Base-by-base conservation (phyloP, 768 basidiomycete species). In the Tulasnella sp. region DNA sequence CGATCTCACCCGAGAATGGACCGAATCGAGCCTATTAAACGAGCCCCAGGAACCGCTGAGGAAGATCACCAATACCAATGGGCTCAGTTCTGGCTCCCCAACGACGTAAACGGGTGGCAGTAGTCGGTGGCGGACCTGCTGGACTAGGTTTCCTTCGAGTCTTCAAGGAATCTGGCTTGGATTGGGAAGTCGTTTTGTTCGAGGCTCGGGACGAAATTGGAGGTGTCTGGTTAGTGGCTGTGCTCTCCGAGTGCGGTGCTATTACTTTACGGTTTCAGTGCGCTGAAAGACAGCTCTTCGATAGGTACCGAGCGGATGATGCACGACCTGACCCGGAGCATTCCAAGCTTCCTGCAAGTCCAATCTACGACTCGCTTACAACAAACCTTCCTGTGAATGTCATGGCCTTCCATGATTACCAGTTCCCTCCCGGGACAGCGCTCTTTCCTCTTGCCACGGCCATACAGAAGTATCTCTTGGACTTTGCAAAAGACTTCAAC, bases 321-420 rank as follows among this genome's bases (percentile, higher is more conserved):
- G 68, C n/a, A 29, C 86, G 87, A 29, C 54, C 39, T 42, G 71
- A 49, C 34, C 52, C 14, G 9, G 45, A 64, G n/a, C 36, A 12
- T 3, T 81, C 82, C 15, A 84, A 83, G n/a, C 82, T 88, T 40
- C 88, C 88, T 8, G 91, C 91, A 1, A 91, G 91, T 0, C 89
- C 93, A 1, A 80, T 93, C 11, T 95, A 95, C 80, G 91, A 94
- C 80, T 90, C 91, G 0, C 84, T 94, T 15, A 91, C 90, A n/a
- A 91, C 93, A 0, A 94, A 94, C 79, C 81, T 95, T 6, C 91
- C 93, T 0, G 91, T 94, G 79, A 91, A 91, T 0, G 76, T 90
- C 71, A 94, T 94, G 93, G 87, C 87, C 2, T 94, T 85, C 79
- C 83, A 86, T 0, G 86, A 86, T 67, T 89, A 88, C 80, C 80